phyloP scores from a whole-genome alignment of 805 yeast species.

The Wickerhamiella shivajii region DNA sequence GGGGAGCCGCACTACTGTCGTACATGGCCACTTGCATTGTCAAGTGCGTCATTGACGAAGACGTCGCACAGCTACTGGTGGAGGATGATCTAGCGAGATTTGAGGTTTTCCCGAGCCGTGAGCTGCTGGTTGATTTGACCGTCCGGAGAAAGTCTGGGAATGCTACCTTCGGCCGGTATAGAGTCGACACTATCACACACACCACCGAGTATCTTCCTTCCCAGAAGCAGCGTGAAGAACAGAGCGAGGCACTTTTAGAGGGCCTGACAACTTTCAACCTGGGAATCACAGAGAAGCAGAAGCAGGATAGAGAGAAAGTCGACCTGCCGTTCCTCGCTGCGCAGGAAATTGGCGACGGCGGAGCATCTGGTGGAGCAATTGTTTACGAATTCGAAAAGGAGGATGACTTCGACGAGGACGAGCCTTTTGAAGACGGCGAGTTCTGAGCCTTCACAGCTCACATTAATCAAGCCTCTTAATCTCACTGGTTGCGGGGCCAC shows the following conservation, averaged over 20 bases:
- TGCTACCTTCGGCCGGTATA: conserved; percentile 41
- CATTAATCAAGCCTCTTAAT: too few relatives aligned
- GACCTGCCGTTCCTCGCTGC: conserved; percentile 88
- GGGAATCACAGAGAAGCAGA: conserved; percentile 60
- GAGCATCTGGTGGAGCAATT: conserved; percentile 78
- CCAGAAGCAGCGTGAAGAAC: conserved; percentile 19
- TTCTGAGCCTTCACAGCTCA: too few relatives aligned
- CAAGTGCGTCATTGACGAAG: conserved; percentile 36
- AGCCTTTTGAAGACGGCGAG: conserved; percentile 96
- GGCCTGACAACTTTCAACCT: conserved; percentile 81
- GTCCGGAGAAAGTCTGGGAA: conserved; percentile 80
- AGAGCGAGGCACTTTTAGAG: conserved; percentile 39
- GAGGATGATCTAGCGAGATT: conserved; percentile 30
- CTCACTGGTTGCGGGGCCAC: too few relatives aligned
- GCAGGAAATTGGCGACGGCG: conserved; percentile 40
- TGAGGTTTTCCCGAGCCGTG: conserved; percentile 30
- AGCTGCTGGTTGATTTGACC: conserved; percentile 37
- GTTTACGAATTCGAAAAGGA: conserved; percentile 92
- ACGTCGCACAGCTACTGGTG: conserved; percentile 15
- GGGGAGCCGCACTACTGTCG: conserved; percentile 35
- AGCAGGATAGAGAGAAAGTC: conserved; percentile 65
- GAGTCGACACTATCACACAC: conserved; percentile 35
- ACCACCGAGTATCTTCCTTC: conserved; percentile 27
- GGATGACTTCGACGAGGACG: conserved; percentile 97
- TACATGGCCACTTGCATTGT: conserved; percentile 67